A percentile compares a stretch with the other conserved stretches of the same genome.
phyloP scores from a whole-genome alignment of 2,329 filamentous ascomycete genomes.

The Penicillium sp. region DNA sequence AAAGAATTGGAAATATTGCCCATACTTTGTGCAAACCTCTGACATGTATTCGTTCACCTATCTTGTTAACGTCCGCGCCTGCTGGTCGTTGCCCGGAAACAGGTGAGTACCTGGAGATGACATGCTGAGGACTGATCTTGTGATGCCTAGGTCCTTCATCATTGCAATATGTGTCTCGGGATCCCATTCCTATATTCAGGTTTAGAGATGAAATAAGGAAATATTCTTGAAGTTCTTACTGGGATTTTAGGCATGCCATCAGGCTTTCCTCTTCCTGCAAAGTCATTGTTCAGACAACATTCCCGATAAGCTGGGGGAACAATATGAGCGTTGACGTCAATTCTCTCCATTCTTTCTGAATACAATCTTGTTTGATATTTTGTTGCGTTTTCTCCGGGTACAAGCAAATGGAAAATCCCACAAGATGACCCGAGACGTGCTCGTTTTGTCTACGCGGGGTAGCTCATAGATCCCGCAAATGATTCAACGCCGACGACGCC shows the following conservation, averaged over 20 bases:
- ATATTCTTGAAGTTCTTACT: slow-evolving; percentile 5
- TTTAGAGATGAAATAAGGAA: background rate
- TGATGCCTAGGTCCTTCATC: slow-evolving; percentile 58
- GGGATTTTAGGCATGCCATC: slow-evolving; percentile 33
- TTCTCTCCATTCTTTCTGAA: slow-evolving; percentile 22
- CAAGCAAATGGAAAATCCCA: background rate
- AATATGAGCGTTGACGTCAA: slow-evolving; percentile 30
- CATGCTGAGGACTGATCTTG: slow-evolving; percentile 61
- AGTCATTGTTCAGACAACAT: slow-evolving; percentile 30
- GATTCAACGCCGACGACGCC: background rate
- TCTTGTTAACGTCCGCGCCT: slow-evolving; percentile 48
- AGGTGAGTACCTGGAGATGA: slow-evolving; percentile 61
- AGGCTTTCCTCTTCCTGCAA: slow-evolving; percentile 29
- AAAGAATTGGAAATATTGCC: slow-evolving; percentile 58
- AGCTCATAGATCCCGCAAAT: background rate
- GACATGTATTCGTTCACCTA: slow-evolving; percentile 40
- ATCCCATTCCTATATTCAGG: slow-evolving; percentile 49
- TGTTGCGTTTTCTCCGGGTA: background rate
- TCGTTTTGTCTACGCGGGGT: background rate
- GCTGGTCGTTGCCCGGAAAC: slow-evolving; percentile 43
- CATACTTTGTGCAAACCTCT: slow-evolving; percentile 34
- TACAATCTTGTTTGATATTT: background rate
- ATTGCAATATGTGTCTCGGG: slow-evolving; percentile 54
- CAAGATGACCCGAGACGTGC: background rate
- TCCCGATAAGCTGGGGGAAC: slow-evolving; percentile 28